These are phyloP conservation scores for Phlebopus sp. DNA, from an alignment of 1,284 basidiomycete genomes.

Conservation along the genomic window DNA sequence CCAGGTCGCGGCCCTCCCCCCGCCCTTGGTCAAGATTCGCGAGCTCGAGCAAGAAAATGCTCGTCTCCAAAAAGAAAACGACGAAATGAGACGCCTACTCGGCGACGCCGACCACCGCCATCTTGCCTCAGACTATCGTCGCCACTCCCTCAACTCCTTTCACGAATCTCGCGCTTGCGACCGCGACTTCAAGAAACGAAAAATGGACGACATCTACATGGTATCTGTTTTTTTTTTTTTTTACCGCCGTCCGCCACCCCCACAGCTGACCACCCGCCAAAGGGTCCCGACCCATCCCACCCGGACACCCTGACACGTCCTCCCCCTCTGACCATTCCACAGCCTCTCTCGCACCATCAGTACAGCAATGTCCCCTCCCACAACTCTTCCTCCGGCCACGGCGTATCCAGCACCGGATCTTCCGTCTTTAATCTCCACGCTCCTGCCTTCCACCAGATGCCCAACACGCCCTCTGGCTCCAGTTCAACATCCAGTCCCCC, in stretches of 20 bases:
- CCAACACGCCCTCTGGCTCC: conserved; percentile 67
- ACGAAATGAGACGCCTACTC: conserved; percentile 62
- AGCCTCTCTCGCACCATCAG: conserved; percentile 39
- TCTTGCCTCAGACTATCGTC: conserved; percentile 41
- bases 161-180: conserved; percentile 48
- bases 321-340: conserved; percentile 61
- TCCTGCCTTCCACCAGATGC: conserved; percentile 53
- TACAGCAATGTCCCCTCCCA: conserved; percentile 27
- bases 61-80: conserved; percentile 64
- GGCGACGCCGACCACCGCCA: conserved; percentile 39
- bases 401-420: conserved; percentile 32
- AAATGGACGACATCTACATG: conserved; percentile 58
- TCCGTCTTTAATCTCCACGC: conserved; percentile 51
- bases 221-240: conserved; percentile 33
- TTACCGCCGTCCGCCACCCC: not conserved
- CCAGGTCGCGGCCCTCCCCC: conserved; percentile 65
- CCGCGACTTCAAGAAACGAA: conserved; percentile 64
- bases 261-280: not conserved
- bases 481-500: conserved; percentile 71
- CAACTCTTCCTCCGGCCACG: conserved; percentile 35
- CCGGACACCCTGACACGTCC: conserved; percentile 47
- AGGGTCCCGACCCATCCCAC: conserved; percentile 27
- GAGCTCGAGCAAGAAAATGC: conserved; percentile 76
- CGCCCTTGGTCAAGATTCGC: conserved; percentile 65
- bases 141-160: conserved; percentile 39